Evolutionary conservation across 139 green algal genomes (phyloP).

Genomic region (Chlorella ohadii): DNA sequence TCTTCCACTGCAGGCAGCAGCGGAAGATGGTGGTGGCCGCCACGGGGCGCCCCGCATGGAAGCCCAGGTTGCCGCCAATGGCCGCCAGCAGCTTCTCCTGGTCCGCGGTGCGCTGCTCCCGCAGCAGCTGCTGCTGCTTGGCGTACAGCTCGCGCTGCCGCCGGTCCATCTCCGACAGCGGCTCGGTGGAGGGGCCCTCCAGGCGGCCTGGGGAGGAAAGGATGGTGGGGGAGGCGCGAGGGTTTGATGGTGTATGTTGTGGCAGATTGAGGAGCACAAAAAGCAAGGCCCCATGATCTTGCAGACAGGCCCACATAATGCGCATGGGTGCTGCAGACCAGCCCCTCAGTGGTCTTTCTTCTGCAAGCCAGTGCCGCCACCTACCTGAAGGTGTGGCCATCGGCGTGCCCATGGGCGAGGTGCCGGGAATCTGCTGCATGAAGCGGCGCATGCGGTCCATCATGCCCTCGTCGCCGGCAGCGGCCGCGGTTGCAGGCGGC

Average conservation of each 20-base stretch:
- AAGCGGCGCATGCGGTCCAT: slow-evolving; percentile 56
- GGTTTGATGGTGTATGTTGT: too few relatives aligned
- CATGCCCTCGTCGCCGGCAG: slow-evolving; percentile 38
- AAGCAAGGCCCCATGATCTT: too few relatives aligned
- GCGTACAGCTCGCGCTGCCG: slow-evolving; percentile 82
- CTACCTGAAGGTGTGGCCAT: slow-evolving; percentile 12
- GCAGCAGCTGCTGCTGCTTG: slow-evolving; percentile 87
- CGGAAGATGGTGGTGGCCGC: slow-evolving; percentile 93
- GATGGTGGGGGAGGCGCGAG: background rate
- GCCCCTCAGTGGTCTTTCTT: background rate
- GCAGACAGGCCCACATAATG: too few relatives aligned
- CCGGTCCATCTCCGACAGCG: slow-evolving; percentile 75
- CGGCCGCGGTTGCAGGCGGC: background rate
- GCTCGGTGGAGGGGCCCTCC: slow-evolving; percentile 20
- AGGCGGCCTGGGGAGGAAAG: background rate
- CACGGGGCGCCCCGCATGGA: slow-evolving; percentile 84
- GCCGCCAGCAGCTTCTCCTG: slow-evolving; percentile 86
- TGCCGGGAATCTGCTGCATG: slow-evolving; percentile 37
- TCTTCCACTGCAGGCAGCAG: slow-evolving; percentile 89
- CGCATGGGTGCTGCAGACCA: background rate
- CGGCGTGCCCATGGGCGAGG: slow-evolving; percentile 19
- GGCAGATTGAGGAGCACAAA: too few relatives aligned
- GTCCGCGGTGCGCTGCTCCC: slow-evolving; percentile 85
- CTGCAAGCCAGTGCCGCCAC: too few relatives aligned
- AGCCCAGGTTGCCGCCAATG: slow-evolving; percentile 79